These are phyloP conservation scores for Agapanthus africanus DNA, from an alignment of 106 monocot genomes.

Conservation along the genomic window DNA sequence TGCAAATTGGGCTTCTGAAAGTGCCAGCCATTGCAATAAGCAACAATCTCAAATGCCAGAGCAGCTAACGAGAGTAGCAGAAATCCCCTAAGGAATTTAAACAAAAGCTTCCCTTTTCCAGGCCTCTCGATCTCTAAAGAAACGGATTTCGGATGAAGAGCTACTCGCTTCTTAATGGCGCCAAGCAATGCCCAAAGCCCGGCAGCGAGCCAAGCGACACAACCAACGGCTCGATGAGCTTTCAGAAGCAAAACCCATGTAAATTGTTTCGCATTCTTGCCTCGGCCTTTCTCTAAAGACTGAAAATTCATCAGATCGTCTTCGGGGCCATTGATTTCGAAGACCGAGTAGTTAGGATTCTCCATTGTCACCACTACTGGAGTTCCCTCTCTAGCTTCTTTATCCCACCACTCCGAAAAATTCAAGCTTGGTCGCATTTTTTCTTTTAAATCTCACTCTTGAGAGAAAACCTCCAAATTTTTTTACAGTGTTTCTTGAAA, in stretches of 20 bases:
- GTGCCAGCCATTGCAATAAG: slow-evolving; percentile 64
- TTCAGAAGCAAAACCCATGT: slow-evolving; percentile 64
- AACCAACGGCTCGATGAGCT: slow-evolving; percentile 43
- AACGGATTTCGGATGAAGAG: slow-evolving; percentile 2
- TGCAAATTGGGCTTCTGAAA: slow-evolving; percentile 28
- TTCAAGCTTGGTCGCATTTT: slow-evolving; percentile 51
- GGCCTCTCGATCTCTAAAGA: slow-evolving; percentile 22
- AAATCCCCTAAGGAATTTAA: slow-evolving; percentile 43
- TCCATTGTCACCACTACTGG: slow-evolving; percentile 75
- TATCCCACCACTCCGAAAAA: slow-evolving; percentile 21
- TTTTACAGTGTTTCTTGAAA: slow-evolving; percentile 1
- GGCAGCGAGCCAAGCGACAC: slow-evolving; percentile 29
- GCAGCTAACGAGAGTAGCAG: slow-evolving; percentile 27
- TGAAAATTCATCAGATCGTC: slow-evolving; percentile 7
- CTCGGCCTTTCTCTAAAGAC: slow-evolving; percentile 25
- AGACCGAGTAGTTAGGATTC: slow-evolving; percentile 58
- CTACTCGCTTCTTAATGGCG: slow-evolving; percentile 28
- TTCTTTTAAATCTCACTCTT: no score
- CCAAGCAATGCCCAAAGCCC: slow-evolving; percentile 39
- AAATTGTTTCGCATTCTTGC: slow-evolving; percentile 63
- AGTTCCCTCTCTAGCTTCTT: slow-evolving; percentile 36
- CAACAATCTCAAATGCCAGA: slow-evolving; percentile 44
- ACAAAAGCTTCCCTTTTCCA: slow-evolving; percentile 28
- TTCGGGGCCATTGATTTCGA: slow-evolving; percentile 31
- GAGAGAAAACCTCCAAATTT: no score